phyloP scores from a whole-genome alignment of 225 moss, liverwort and hornwort genomes.

The Thuidium tamariscinum region DNA sequence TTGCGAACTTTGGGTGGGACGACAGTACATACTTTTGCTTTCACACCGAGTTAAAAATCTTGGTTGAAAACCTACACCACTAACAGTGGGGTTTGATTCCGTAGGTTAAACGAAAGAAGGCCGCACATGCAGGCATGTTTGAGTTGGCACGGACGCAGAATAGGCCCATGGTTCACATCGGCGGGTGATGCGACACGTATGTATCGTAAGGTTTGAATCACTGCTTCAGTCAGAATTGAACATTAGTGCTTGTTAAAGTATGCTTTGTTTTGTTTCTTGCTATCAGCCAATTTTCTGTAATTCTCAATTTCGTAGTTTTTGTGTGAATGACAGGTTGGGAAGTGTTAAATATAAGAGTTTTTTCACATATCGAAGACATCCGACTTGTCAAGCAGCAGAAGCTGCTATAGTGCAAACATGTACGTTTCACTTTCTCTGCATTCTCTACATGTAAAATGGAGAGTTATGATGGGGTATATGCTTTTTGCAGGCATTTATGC shows the following conservation, averaged over 20 bases:
- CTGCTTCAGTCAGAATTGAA: background rate
- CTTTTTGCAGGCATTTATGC: background rate
- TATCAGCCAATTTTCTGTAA: background rate
- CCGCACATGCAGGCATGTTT: conserved; percentile 97
- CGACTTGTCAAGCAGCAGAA: background rate
- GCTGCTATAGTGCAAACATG: background rate
- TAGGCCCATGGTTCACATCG: conserved; percentile 97
- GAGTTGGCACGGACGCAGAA: conserved; percentile 95
- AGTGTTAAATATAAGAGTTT: background rate
- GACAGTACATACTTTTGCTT: background rate
- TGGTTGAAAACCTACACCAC: background rate
- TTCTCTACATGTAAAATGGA: background rate
- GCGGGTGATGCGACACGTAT: conserved; percentile 44
- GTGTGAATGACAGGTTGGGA: background rate
- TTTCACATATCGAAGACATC: background rate
- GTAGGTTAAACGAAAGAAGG: conserved; percentile 96
- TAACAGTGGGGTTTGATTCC: background rate
- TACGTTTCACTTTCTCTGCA: conserved; percentile 4
- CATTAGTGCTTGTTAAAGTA: background rate
- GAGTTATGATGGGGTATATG: background rate
- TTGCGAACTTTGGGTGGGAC: background rate
- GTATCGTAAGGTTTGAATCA: background rate
- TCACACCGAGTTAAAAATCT: background rate
- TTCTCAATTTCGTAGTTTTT: background rate
- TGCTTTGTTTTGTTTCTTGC: background rate